Evolutionary conservation across 441 rosid genomes (phyloP).

Genomic region (Bocquillonia castaneifolia): DNA sequence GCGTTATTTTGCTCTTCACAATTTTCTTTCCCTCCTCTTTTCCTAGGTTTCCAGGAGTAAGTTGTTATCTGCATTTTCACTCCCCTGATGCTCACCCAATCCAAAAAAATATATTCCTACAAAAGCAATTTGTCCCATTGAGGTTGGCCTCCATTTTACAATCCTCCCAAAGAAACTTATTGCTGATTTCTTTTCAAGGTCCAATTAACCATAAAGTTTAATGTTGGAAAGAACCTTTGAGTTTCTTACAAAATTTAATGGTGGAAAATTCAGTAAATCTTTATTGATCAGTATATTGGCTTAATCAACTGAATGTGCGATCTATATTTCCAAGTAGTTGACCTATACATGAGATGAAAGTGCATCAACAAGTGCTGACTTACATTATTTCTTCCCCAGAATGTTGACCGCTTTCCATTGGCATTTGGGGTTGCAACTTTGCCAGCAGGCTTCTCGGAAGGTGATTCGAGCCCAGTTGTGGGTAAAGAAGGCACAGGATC

Average conservation of each 20-base stretch:
- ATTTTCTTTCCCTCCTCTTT: neutral
- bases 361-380: conserved; percentile 31
- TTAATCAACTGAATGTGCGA: conserved; percentile 19
- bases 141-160: neutral
- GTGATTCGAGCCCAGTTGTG: conserved; percentile 52
- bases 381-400: conserved; percentile 92
- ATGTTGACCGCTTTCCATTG: conserved; percentile 62
- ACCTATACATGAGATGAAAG: conserved; percentile 8
- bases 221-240: neutral
- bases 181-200: neutral
- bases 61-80: neutral
- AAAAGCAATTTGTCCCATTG: neutral
- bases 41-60: neutral
- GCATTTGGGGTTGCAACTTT: conserved; percentile 56
- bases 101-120: neutral
- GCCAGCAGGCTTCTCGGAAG: conserved; percentile 55
- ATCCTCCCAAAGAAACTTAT: neutral
- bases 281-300: neutral
- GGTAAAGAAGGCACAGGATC: conserved; percentile 54
- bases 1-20: neutral
- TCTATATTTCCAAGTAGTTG: conserved; percentile 11
- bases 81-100: neutral
- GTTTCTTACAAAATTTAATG: neutral
- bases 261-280: conserved; percentile 8
- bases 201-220: neutral